A percentile compares a stretch with the other conserved stretches of the same genome.
phyloP scores from a whole-genome alignment of 2,329 filamentous ascomycete genomes.

The Cladosporium velox region DNA sequence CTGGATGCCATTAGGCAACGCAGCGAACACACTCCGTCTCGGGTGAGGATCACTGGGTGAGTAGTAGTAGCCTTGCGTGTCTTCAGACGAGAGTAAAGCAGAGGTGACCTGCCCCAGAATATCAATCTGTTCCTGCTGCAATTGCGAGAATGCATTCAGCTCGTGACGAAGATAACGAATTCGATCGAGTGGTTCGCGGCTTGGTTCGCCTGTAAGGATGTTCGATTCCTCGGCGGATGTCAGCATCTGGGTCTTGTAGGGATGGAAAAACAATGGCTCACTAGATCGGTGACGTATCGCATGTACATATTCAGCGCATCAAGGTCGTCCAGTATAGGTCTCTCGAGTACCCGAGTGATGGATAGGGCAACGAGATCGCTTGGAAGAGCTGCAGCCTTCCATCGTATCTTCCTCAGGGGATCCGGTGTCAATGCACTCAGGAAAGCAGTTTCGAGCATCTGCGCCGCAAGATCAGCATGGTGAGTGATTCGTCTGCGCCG shows the following conservation, averaged over 20 bases:
- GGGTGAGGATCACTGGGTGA: neutral
- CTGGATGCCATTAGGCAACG: neutral
- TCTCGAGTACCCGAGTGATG: neutral
- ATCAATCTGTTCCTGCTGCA: neutral
- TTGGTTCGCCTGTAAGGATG: neutral
- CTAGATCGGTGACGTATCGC: neutral
- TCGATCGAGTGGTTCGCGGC: neutral
- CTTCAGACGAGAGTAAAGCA: neutral
- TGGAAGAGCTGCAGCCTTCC: neutral
- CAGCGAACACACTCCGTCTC: neutral
- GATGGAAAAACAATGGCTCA: neutral
- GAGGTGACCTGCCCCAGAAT: neutral
- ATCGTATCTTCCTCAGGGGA: neutral
- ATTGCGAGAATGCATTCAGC: neutral
- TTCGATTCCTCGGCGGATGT: neutral
- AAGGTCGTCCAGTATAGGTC: neutral
- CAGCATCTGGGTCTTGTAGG: neutral
- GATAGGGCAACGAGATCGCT: neutral
- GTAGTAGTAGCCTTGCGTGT: neutral
- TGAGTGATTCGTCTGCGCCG: neutral
- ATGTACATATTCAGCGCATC: neutral
- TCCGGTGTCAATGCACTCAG: neutral
- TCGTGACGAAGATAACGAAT: neutral
- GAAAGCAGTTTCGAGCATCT: neutral
- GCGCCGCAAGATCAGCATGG: neutral